These are phyloP conservation scores for Diutina mesorugosa DNA, from an alignment of 1,139 yeast genomes.

Conservation along the genomic window DNA sequence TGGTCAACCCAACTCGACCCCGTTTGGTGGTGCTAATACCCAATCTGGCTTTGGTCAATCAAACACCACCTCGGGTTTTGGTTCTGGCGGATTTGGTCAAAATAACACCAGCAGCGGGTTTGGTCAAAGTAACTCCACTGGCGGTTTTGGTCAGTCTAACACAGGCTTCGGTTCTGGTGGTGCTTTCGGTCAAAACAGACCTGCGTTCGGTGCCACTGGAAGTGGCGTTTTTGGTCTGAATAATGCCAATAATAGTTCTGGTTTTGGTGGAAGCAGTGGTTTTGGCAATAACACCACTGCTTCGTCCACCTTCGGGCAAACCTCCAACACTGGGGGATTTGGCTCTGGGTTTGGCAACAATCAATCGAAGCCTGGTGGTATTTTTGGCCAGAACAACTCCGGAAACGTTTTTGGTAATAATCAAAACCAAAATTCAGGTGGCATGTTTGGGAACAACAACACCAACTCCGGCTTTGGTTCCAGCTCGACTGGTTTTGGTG, in stretches of 20 bases:
- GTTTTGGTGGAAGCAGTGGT: not conserved
- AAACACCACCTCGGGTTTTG: not conserved
- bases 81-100: not conserved
- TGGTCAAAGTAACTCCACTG: not conserved
- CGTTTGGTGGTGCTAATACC: slow-evolving; percentile 12
- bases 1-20: slow-evolving; percentile 5
- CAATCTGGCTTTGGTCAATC: slow-evolving; percentile 12
- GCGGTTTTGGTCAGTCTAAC: not conserved
- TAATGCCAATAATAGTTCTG: not conserved
- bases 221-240: not conserved
- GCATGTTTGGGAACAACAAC: not conserved
- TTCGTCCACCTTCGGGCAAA: slow-evolving; percentile 8
- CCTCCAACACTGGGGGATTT: slow-evolving; percentile 9
- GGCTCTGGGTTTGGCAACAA: slow-evolving; percentile 6
- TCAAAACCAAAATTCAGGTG: not conserved
- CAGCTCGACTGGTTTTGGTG: not conserved
- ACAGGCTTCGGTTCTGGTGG: slow-evolving; percentile 6
- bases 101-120: not conserved
- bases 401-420: not conserved
- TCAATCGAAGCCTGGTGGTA: slow-evolving; percentile 8
- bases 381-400: not conserved
- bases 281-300: not conserved
- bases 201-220: slow-evolving; percentile 9
- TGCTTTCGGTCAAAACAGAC: slow-evolving; percentile 9
- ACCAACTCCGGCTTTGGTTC: not conserved